A percentile compares a stretch with the other conserved stretches of the same genome.
Evolutionary conservation across 495 filamentous ascomycete genomes (phyloP).

Genomic region (Penicillium cinerascens): DNA sequence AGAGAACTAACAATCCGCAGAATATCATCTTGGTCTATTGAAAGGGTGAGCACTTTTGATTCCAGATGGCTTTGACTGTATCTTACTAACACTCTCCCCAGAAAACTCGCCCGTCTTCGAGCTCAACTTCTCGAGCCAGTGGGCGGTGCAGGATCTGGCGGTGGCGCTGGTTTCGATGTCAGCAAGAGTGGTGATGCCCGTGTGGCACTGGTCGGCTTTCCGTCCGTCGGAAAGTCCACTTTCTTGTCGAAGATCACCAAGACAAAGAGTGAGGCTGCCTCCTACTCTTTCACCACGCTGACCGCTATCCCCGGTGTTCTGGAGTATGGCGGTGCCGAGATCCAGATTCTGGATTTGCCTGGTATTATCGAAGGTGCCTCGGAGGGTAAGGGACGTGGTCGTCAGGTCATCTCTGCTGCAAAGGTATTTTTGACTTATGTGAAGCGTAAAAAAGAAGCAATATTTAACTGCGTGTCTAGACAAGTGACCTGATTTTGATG

Average conservation of each 20-base stretch:
- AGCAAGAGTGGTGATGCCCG: constrained; percentile 96
- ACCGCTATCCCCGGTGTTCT: constrained; percentile 97
- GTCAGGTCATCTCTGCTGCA: constrained; percentile 98
- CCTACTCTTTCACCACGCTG: constrained; percentile 96
- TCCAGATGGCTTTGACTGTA: not conserved
- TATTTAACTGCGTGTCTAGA: constrained; percentile 44
- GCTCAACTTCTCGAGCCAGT: constrained; percentile 93
- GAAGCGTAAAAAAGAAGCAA: not conserved
- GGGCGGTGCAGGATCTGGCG: constrained; percentile 67
- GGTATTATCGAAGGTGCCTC: constrained; percentile 98
- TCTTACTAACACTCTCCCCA: constrained; percentile 31
- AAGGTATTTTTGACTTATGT: constrained; percentile 45
- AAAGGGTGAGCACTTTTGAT: constrained; percentile 68
- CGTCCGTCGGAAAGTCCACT: constrained; percentile 98
- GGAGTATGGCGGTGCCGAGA: constrained; percentile 97
- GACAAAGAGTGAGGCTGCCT: constrained; percentile 92
- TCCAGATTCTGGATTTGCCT: constrained; percentile 96
- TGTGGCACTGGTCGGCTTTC: constrained; percentile 96
- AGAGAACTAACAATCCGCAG: constrained; percentile 44
- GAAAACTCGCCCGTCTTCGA: constrained; percentile 92
- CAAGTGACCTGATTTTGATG: constrained; percentile 96
- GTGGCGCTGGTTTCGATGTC: constrained; percentile 88
- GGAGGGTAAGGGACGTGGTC: constrained; percentile 92
- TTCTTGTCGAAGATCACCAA: constrained; percentile 99
- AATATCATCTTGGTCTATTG: constrained; percentile 96